Evolutionary conservation across 179 eudicot species (phyloP).

Genomic region (Beta macrorhiza): DNA sequence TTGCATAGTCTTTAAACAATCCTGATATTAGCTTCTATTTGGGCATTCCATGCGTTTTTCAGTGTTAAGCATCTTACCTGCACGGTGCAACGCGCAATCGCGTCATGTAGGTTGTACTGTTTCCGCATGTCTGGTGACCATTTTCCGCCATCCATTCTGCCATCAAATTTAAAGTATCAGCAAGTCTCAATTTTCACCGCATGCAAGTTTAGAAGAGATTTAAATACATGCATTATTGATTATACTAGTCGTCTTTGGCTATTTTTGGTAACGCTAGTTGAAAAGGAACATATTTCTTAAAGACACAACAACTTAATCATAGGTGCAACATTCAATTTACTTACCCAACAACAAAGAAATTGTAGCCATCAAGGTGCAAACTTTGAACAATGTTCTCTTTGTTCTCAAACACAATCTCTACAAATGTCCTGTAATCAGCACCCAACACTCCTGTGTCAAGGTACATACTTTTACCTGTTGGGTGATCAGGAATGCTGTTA

Average conservation of each 20-base stretch:
- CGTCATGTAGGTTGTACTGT: conserved; percentile 57
- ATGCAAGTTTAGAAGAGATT: conserved; percentile 5
- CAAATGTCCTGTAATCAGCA: conserved; percentile 42
- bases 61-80: conserved; percentile 35
- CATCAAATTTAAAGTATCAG: not conserved
- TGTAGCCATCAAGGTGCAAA: conserved; percentile 66
- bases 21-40: too few species aligned
- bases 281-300: too few species aligned
- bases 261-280: not conserved
- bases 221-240: not conserved
- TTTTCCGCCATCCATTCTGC: conserved; percentile 55
- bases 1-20: too few species aligned
- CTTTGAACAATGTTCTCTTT: conserved; percentile 40
- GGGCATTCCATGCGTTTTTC: not conserved
- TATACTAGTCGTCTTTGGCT: not conserved
- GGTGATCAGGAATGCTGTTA: conserved; percentile 48
- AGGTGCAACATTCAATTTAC: not conserved
- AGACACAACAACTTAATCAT: not conserved
- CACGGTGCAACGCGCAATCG: conserved; percentile 52
- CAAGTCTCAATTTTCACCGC: not conserved
- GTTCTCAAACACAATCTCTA: conserved; percentile 58
- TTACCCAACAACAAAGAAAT: conserved; percentile 65
- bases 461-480: conserved; percentile 32
- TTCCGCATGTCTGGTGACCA: conserved; percentile 44
- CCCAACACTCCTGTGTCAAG: conserved; percentile 52